Conservation (phyloP, 192 early-diverging fungal genomes). For the Hyaloraphidium curvatum region DNA sequence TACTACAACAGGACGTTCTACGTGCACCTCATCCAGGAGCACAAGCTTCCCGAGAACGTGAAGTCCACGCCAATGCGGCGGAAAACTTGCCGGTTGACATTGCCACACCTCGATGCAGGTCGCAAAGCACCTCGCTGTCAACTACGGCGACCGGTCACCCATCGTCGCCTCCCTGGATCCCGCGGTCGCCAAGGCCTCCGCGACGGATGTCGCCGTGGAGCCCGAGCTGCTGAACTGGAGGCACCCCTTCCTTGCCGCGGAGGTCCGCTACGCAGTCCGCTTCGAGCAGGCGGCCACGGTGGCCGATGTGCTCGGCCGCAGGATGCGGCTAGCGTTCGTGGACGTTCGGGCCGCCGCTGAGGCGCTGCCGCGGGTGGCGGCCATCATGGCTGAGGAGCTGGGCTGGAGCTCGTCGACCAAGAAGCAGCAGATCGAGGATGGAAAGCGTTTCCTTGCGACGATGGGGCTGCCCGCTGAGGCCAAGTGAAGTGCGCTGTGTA, state of each 20-base stretch:
- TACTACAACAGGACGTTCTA: constrained; percentile 84
- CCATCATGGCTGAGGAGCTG: constrained; percentile 82
- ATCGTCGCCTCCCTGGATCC: constrained; percentile 70
- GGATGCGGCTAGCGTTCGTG: constrained; percentile 79
- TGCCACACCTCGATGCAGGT: constrained; percentile 19
- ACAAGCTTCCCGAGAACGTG: too few relatives aligned
- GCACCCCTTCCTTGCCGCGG: constrained; percentile 88
- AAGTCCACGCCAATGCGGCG: too few relatives aligned
- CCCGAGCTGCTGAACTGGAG: constrained; percentile 41
- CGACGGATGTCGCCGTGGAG: too few relatives aligned
- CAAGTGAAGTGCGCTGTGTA: too few relatives aligned
- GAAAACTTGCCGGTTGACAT: too few relatives aligned
- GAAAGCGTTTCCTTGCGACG: constrained; percentile 55
- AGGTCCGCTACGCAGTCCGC: constrained; percentile 77
- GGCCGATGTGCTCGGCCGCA: constrained; percentile 74
- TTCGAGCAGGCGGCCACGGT: constrained; percentile 82
- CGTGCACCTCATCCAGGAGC: constrained; percentile 87
- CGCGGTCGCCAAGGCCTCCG: constrained; percentile 38
- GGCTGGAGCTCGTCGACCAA: constrained; percentile 49
- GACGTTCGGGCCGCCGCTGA: constrained; percentile 80
- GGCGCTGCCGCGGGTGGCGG: constrained; percentile 63
- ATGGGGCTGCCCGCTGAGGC: constrained; percentile 71
- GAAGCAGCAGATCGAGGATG: constrained; percentile 43
- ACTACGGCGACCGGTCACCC: constrained; percentile 91
- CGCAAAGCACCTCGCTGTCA: constrained; percentile 71